phyloP scores from a whole-genome alignment of 495 filamentous ascomycete species.

The Daldinia decipiens region DNA sequence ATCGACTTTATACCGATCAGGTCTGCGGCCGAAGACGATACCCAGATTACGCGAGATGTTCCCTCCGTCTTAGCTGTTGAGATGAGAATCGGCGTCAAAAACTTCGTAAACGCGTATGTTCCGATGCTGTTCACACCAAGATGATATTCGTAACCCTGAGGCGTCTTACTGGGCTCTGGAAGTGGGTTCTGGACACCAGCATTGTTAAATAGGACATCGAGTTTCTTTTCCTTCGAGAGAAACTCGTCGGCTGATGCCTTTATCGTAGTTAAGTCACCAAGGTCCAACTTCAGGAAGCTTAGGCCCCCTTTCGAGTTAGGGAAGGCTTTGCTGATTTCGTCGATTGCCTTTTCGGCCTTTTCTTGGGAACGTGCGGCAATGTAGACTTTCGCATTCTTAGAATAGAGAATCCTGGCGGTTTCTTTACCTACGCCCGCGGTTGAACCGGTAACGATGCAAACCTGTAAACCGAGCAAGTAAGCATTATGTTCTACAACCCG shows the following conservation, averaged over 20 bases:
- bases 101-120: conserved; percentile 52
- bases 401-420: conserved; percentile 57
- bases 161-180: conserved; percentile 30
- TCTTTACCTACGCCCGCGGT: conserved; percentile 60
- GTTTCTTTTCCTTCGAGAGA: conserved; percentile 44
- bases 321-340: conserved; percentile 33
- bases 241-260: conserved; percentile 48
- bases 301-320: conserved; percentile 47
- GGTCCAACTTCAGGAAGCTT: conserved; percentile 48
- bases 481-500: not conserved
- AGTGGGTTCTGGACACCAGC: conserved; percentile 47
- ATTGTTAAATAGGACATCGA: conserved; percentile 56
- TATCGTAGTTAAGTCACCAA: conserved; percentile 49
- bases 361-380: conserved; percentile 57
- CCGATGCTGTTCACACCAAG: conserved; percentile 53
- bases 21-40: conserved; percentile 45
- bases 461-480: conserved; percentile 28
- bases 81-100: conserved; percentile 51
- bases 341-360: conserved; percentile 44
- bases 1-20: conserved; percentile 45
- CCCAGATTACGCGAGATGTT: conserved; percentile 46
- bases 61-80: conserved; percentile 44
- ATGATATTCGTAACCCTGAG: conserved; percentile 51
- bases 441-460: conserved; percentile 62
- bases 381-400: conserved; percentile 61